These are phyloP conservation scores for Apophysomyces trapeziformis DNA, from an alignment of 371 early-diverging fungal species.

Conservation along the genomic window DNA sequence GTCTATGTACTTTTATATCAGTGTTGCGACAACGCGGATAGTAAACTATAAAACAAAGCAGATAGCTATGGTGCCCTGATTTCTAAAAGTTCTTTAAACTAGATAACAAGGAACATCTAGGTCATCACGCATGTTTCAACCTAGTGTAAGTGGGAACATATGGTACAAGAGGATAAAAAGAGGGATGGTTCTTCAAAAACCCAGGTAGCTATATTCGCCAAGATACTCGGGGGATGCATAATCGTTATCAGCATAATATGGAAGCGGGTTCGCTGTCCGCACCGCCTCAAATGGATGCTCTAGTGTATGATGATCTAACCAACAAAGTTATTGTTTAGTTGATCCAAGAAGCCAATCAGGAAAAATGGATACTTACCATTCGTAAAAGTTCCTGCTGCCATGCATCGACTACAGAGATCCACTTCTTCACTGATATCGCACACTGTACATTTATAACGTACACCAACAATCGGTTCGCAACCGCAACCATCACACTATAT, in stretches of 20 bases:
- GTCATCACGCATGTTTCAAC: too few relatives aligned
- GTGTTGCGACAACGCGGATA: too few relatives aligned
- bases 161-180: background rate
- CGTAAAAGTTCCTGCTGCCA: constrained; percentile 47
- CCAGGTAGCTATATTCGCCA: constrained; percentile 59
- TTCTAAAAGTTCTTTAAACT: too few relatives aligned
- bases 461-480: constrained; percentile 65
- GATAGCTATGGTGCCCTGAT: too few relatives aligned
- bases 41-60: too few relatives aligned
- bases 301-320: constrained; percentile 50
- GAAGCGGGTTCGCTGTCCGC: constrained; percentile 42
- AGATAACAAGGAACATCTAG: too few relatives aligned
- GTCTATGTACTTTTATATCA: too few relatives aligned
- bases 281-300: constrained; percentile 56
- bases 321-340: background rate
- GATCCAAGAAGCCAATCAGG: background rate
- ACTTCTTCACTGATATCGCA: constrained; percentile 60
- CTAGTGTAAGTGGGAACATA: background rate
- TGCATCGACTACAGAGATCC: constrained; percentile 56
- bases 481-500: constrained; percentile 64
- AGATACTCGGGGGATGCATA: constrained; percentile 48
- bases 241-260: constrained; percentile 57
- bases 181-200: constrained; percentile 23
- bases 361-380: constrained; percentile 41
- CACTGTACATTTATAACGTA: constrained; percentile 62